Base-by-base conservation (phyloP, 306 rosid species). In the Corylus avellana region DNA sequence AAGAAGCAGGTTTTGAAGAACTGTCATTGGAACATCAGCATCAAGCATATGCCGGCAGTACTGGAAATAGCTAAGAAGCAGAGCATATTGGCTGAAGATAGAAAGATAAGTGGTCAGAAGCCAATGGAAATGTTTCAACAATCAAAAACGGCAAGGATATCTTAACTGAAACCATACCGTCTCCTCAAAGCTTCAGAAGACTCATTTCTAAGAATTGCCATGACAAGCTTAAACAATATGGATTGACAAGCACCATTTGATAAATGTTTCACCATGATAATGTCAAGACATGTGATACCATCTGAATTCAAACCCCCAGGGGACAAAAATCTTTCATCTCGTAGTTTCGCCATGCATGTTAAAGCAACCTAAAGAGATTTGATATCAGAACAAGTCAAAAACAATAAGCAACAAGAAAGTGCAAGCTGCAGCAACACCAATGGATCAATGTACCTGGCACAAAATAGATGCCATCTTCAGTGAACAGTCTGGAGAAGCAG, bases 401-500 rank as follows among this genome's bases (percentile, higher is more conserved):
- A 68, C 68, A 56, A 72, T 53, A 84, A 37, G 61, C 6, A 22
- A 32, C 22, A 80, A 70, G 62, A 62, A 76, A 18, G 16, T 69
- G 71, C 48, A 80, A 62, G 67, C 50, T 50, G 59, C 54, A 74
- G 29, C 79, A 66, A 71, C 53, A 81, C 20, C 63, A 50, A 82
- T 20, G 37, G 22, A 76, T 25, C 63, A 53, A 49, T 44, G 58
- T 76, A 95, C 98, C 96, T 90, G 98, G 76, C 97, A 92, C 76
- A 92, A 86, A 76, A 92, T 85, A 79, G 90, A 91, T 83, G 98
- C 96, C 98, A 95, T 91, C 87, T 74, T 95, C 86, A 95, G 84
- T 37, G 98, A 92, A 89, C 98, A 95, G 78, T 95, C 98, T 12
- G 91, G 93, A 80, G 98, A 95, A 84, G 96, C 97, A 87, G 97